Base-by-base conservation (phyloP, 2,329 filamentous ascomycete genomes). In the Curvularia eragrostidis region DNA sequence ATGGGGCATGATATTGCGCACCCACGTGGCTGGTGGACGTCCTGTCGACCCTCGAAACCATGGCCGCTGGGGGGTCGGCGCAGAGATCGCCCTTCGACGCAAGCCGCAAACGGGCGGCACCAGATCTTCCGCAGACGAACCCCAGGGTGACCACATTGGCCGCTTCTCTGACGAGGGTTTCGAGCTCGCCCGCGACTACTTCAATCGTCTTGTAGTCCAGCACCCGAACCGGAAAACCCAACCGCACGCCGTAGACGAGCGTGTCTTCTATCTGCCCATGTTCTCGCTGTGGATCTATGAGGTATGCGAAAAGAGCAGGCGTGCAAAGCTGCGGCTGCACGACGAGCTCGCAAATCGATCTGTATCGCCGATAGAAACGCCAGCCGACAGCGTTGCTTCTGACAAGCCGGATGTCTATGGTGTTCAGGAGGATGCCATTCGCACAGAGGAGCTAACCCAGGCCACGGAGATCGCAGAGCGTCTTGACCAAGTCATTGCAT, bases 241-340 rank as follows among this genome's bases (percentile, higher is more conserved):
- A 5, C 86, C 87, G 0, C 78, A 85, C 49, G 78, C 82, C 3
- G 78, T 88, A 41, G 89, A 86, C 63, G 87, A 91, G 10, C 72
- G 90, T 36, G 87, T 91, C 59, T 96, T 97, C 73, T 93, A 92
- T 78, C 88, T 91, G 13, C 89, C 90, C 13, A 85, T 96, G 79
- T 88, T 94, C 66, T 87, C 87, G 48, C 85, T 92, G 44, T 94
- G 95, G 85, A 84, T 97, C 50, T 93, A 91, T 73, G 86, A 90
- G 60, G 81, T 88, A 1, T 85, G 91, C 69, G 81, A 85, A 46
- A 75, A 71, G 57, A 77, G 87, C 87, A 79, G 84, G 84, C 69
- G 78, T 75, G 53, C 70, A 72, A 49, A 82, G 41, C 30, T 48
- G 39, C 58, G 43, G 28, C 39, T 49, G n/a, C 54, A 52, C 24